These are phyloP conservation scores for Teunomyces funiuensis DNA, from an alignment of 805 yeast genomes.

Conservation along the genomic window DNA sequence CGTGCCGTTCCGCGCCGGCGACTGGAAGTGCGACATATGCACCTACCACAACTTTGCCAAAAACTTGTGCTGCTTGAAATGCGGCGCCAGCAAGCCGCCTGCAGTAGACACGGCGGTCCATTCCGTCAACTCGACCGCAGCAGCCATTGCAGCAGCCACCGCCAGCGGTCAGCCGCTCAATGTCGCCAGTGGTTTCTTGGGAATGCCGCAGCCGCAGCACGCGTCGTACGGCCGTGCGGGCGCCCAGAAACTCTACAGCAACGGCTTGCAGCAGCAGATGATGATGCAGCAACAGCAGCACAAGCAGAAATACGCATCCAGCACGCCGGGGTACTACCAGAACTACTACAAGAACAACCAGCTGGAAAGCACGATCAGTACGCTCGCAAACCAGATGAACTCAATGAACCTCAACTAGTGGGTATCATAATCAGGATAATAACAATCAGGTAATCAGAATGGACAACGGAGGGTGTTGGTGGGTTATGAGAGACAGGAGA, in stretches of 20 bases:
- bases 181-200: conserved; percentile 29
- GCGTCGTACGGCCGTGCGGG: conserved; percentile 10
- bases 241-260: conserved; percentile 15
- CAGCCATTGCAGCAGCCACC: conserved; percentile 49
- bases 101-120: conserved; percentile 21
- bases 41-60: conserved; percentile 91
- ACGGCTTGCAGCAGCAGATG: conserved; percentile 21
- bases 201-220: conserved; percentile 33
- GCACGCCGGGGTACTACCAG: too few species aligned
- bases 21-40: conserved; percentile 91
- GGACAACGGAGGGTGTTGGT: too few species aligned
- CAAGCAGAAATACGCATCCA: conserved; percentile 17
- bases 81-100: conserved; percentile 68
- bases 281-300: conserved; percentile 14
- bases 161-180: conserved; percentile 48
- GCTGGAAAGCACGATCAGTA: conserved; percentile 6
- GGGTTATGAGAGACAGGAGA: too few species aligned
- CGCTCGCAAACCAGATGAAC: conserved; percentile 33
- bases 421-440: background rate
- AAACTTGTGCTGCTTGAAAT: conserved; percentile 80
- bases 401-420: conserved; percentile 27
- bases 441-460: too few species aligned
- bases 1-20: conserved; percentile 96
- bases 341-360: conserved; percentile 12
- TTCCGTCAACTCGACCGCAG: conserved; percentile 43